Conservation (phyloP, 352 stramenopile genomes). For the Blastocystis sp. region DNA sequence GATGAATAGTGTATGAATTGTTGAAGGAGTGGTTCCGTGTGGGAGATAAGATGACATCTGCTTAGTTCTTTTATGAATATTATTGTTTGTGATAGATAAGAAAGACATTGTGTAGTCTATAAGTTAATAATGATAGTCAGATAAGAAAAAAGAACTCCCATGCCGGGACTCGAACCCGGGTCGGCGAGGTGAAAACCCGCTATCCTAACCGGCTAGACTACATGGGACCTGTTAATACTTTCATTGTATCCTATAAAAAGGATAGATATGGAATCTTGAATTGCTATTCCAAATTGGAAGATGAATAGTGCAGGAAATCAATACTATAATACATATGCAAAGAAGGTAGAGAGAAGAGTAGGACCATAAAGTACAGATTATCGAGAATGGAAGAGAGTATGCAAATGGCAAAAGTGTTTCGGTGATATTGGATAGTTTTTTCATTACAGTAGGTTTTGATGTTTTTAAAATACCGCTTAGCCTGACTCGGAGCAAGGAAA, state of each 20-base stretch:
- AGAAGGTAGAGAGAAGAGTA: not conserved
- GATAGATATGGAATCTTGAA: too few relatives aligned
- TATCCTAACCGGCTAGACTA: slow-evolving; percentile 64
- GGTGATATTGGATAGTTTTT: not conserved
- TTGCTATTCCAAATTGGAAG: too few relatives aligned
- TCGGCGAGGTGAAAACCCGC: slow-evolving; percentile 63
- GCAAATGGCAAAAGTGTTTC: not conserved
- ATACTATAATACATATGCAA: not conserved
- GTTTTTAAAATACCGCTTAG: not conserved
- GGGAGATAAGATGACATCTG: slow-evolving; percentile 56
- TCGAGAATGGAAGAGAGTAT: not conserved
- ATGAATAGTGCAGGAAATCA: not conserved
- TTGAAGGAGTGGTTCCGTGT: slow-evolving; percentile 61
- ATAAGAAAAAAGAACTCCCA: slow-evolving; percentile 62
- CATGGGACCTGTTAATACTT: slow-evolving; percentile 33
- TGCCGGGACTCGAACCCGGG: slow-evolving; percentile 63
- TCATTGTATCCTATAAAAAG: too few relatives aligned
- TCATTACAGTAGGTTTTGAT: not conserved
- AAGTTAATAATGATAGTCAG: too few relatives aligned
- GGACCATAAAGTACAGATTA: not conserved
- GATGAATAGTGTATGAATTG: slow-evolving; percentile 32
- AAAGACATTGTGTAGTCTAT: not conserved
- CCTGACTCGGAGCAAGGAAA: not conserved
- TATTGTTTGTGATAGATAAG: not conserved
- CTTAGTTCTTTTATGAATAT: not conserved